Conservation (phyloP, 139 green algal species). For the Trebouxia sp. region DNA sequence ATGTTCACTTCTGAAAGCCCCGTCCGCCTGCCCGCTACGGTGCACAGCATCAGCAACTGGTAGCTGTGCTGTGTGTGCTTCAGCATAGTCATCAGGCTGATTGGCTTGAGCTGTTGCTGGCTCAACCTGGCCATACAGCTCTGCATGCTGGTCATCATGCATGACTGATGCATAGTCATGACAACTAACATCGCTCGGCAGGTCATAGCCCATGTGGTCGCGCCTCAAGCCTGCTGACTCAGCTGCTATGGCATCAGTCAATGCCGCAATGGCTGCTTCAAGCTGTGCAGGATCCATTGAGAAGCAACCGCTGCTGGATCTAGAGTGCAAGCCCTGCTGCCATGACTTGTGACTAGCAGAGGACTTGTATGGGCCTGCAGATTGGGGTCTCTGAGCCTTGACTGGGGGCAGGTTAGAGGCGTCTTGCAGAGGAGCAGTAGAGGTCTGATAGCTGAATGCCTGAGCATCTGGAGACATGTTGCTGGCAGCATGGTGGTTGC, state of each 20-base stretch:
- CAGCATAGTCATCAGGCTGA: too few species aligned
- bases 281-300: background rate
- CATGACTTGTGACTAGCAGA: background rate
- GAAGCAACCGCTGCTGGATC: conserved; percentile 12
- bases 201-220: too few species aligned
- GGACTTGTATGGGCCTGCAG: background rate
- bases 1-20: too few species aligned
- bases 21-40: too few species aligned
- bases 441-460: background rate
- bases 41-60: too few species aligned
- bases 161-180: background rate
- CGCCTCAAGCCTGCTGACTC: too few species aligned
- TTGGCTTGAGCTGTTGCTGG: too few species aligned
- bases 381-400: background rate
- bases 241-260: background rate
- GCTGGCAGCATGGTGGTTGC: background rate
- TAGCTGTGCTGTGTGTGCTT: too few species aligned
- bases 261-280: conserved; percentile 17
- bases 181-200: too few species aligned
- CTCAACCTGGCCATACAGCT: too few species aligned
- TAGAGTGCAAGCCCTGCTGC: background rate
- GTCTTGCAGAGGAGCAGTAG: background rate
- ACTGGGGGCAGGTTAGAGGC: background rate
- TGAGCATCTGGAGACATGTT: background rate
- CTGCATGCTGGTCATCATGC: background rate